A percentile compares a stretch with the other conserved stretches of the same genome.
These are phyloP conservation scores for Neurospora sp. DNA, from an alignment of 495 filamentous ascomycete species.

Conservation along the genomic window DNA sequence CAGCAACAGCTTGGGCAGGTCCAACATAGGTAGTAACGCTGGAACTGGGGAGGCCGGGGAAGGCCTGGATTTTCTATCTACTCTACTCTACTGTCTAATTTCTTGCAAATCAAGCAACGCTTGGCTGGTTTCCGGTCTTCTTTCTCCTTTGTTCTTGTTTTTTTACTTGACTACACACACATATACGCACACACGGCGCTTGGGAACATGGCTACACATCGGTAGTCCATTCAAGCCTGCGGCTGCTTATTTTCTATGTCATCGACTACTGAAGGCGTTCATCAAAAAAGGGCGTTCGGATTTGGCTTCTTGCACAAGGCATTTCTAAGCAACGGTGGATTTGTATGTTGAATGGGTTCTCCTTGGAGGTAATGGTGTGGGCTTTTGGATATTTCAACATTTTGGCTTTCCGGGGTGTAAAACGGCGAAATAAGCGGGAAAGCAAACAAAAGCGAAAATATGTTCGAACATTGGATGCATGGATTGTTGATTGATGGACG, in stretches of 20 bases:
- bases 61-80: not conserved
- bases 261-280: not conserved
- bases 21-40: conserved; percentile 15
- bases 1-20: not conserved
- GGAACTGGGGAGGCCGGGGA: conserved; percentile 1
- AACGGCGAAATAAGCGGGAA: not conserved
- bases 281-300: not conserved
- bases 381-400: not conserved
- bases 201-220: not conserved
- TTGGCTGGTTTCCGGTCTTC: not conserved
- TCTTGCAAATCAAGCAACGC: not conserved
- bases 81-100: not conserved
- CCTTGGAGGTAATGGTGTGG: not conserved
- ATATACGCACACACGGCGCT: not conserved
- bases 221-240: not conserved
- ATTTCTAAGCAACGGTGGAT: not conserved
- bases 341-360: not conserved
- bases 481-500: not conserved
- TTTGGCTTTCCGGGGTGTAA: not conserved
- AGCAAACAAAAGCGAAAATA: not conserved
- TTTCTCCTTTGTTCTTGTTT: not conserved
- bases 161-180: not conserved
- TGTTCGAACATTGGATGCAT: not conserved
- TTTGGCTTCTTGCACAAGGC: not conserved
- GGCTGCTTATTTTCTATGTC: not conserved